Conservation (phyloP, 768 basidiomycete species). For the Suillus cothurnatus region DNA sequence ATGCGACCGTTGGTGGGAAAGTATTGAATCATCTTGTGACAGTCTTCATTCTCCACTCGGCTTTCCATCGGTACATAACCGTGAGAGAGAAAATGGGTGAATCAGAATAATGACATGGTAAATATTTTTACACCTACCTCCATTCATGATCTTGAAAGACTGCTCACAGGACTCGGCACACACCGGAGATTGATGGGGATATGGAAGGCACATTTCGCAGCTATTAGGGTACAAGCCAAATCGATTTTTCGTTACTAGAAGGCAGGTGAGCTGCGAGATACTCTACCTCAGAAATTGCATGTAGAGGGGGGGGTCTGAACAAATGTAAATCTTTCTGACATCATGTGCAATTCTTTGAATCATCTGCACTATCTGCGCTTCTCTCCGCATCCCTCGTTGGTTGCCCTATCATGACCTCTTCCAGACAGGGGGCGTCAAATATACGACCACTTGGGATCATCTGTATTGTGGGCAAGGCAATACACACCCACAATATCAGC, state of each 20-base stretch:
- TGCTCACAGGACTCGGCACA: not conserved
- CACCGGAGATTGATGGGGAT: not conserved
- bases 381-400: constrained; percentile 5
- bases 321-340: not conserved
- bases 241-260: too few species aligned
- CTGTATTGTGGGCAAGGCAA: constrained; percentile 45
- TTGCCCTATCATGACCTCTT: constrained; percentile 28
- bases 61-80: not conserved
- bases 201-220: not conserved
- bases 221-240: not conserved
- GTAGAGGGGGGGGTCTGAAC: too few species aligned
- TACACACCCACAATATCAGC: constrained; percentile 53
- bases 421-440: constrained; percentile 45
- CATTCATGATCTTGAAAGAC: too few species aligned
- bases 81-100: not conserved
- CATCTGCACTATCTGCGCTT: not conserved
- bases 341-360: not conserved
- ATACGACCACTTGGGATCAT: constrained; percentile 39
- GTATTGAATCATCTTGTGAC: not conserved
- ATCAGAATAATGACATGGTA: not conserved
- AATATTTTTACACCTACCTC: not conserved
- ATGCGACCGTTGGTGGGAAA: not conserved
- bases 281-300: not conserved
- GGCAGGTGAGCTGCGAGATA: not conserved
- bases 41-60: not conserved